phyloP scores from a whole-genome alignment of 768 basidiomycete species.

The Antrodiella citrinella region DNA sequence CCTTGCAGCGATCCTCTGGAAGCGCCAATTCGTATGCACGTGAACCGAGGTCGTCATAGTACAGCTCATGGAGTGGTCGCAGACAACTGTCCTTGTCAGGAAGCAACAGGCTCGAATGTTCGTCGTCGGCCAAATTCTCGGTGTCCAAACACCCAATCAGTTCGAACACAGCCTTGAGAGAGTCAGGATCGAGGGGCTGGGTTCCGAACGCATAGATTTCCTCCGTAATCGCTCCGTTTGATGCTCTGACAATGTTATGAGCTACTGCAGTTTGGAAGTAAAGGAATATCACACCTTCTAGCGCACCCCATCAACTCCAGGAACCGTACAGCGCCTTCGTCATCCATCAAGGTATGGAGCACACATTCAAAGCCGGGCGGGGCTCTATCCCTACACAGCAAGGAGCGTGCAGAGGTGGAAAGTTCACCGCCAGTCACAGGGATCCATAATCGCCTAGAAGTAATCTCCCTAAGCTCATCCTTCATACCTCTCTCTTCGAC shows the following conservation, averaged over 20 bases:
- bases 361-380: neutral
- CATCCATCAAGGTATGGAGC: neutral
- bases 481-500: neutral
- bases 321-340: conserved; percentile 9
- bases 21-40: neutral
- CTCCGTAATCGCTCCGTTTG: too few relatives aligned
- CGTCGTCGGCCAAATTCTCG: conserved; percentile 6
- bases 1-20: neutral
- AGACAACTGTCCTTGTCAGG: conserved; percentile 5
- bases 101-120: conserved; percentile 13
- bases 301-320: neutral
- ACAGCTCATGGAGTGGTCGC: conserved; percentile 1
- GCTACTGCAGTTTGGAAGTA: too few relatives aligned
- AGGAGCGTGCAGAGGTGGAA: neutral
- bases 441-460: neutral
- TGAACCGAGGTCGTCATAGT: conserved; percentile 10
- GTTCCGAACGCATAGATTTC: neutral
- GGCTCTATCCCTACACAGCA: neutral
- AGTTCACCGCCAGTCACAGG: neutral
- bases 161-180: neutral
- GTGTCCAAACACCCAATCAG: conserved; percentile 5
- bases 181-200: neutral
- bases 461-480: neutral
- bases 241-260: too few relatives aligned
- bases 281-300: neutral